Base-by-base conservation (phyloP, 2,329 filamentous ascomycete species). In the Phialophora macrospora region DNA sequence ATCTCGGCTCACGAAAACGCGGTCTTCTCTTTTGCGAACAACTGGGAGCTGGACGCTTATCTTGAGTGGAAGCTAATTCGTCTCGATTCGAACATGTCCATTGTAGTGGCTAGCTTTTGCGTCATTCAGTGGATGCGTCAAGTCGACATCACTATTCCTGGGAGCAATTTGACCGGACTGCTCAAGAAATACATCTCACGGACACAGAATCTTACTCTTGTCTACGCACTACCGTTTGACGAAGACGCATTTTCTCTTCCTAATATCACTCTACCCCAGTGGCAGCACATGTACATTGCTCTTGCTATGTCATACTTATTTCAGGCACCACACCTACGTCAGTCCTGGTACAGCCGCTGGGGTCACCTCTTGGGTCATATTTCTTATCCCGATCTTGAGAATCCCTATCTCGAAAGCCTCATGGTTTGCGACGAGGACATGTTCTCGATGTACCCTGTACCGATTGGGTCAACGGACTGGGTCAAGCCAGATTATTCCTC, bases 361-460 rank as follows among this genome's bases (percentile, higher is more conserved):
- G n/a, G n/a, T n/a, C n/a, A n/a, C n/a, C n/a, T n/a, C n/a, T 11
- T 51, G 20, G 48, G 48, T 26, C 48, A 51, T n/a, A 44, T 44
- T 44, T 17, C 38, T 8, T n/a, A 8, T 44, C 17, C 17, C 38
- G 14, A n/a, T 44, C 1, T n/a, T 44, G 17, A n/a, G 38, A n/a
- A 3, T 44, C 38, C 4, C 38, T 20, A 20, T 8, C 2, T n/a
- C 17, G 38, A 44, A 44, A 8, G 38, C 38, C 14, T 44, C 38
- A 7, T 44, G 5, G 1, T 20, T 44, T 7, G 4, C 17, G 7
- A 2, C 5, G 0, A 3, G 1, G 0, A 8, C 1, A 1, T 8
- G n/a, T 8, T 7, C 38, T 44, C 5, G 4, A 44, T 44, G 38
- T 44, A 6, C 17, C 38, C 38, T n/a, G 7, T 3, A n/a, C 14